These are phyloP conservation scores for Eucalyptus curtisii DNA, from an alignment of 345 rosid genomes.

Conservation along the genomic window DNA sequence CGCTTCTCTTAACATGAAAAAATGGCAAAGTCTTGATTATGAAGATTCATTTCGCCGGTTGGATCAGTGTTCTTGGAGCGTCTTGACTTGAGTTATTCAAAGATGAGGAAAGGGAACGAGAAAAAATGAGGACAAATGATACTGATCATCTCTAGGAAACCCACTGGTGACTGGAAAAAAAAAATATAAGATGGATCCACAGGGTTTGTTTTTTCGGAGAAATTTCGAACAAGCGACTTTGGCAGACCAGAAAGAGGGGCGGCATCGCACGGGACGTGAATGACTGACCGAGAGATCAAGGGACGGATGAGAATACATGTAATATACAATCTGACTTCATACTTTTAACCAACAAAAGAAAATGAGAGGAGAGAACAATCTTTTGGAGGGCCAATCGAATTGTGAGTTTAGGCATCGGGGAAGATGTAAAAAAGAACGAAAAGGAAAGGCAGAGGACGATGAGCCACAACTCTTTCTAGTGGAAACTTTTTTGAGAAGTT, in stretches of 20 bases:
- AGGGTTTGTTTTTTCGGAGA: neutral
- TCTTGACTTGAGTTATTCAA: neutral
- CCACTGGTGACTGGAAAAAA: neutral
- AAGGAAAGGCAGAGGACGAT: neutral
- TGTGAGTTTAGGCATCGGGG: neutral
- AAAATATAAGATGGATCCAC: neutral
- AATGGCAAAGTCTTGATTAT: neutral
- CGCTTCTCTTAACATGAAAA: neutral
- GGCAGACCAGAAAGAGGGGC: neutral
- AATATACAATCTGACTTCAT: neutral
- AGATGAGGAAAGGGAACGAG: neutral
- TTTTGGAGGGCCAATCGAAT: neutral
- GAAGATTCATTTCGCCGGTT: neutral
- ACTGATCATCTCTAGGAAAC: neutral
- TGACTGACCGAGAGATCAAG: neutral
- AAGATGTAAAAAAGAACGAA: neutral
- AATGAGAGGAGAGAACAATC: neutral
- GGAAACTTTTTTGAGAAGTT: neutral
- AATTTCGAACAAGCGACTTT: neutral
- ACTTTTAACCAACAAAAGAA: neutral
- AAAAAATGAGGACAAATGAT: neutral
- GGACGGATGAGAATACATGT: neutral
- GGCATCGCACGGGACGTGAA: neutral
- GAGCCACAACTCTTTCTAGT: neutral
- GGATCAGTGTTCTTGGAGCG: neutral